Evolutionary conservation across 2,329 filamentous ascomycete genomes (phyloP), one percentile per base, ranked within the genome.

Genomic region (Fusarium euwallaceae): DNA sequence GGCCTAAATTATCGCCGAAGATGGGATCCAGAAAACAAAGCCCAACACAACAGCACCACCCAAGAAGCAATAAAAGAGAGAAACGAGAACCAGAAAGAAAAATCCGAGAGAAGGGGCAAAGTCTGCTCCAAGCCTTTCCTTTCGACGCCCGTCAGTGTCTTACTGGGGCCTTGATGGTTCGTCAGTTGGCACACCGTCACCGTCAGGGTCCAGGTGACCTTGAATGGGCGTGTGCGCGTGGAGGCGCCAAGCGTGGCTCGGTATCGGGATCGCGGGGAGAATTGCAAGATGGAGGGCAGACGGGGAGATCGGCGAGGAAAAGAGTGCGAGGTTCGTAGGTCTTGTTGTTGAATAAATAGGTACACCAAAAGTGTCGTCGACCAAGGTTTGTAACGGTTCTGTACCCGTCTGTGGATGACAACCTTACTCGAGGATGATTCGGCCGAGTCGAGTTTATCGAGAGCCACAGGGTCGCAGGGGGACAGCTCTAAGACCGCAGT

Each of bases 191-290:
- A 74, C 72, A 75, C 72, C 72, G 72, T 74, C 72, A 74, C 72
- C 65, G 61, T 74, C 43, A 74, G 73, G 73, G 73, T 70, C 70
- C 73, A 76, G 74, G 74, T 76, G 74, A 76, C 71, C 69, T 66
- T 67, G 43, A 53, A 62, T 66, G 62, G 64, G 61, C 48, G 70
- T 63, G 60, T 37, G 69, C 66, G 65, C 51, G 51, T 63, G 71
- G 68, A 72, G 59, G 64, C 62, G 66, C 74, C 74, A 76, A 76
- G 74, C 48, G 69, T 75, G 66, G 69, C 64, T 64, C 71, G 67
- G 61, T 74, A 72, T 70, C 60, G 56, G 70, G 55, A 70, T 76
- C 59, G 74, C 63, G 70, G 71, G 73, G 73, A 66, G 64, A 63
- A 64, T 62, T 37, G 64, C 51, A 58, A 58, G 53, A 53, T 36